These are phyloP conservation scores for Erodium chrysanthum DNA, from an alignment of 441 rosid species.

Conservation along the genomic window DNA sequence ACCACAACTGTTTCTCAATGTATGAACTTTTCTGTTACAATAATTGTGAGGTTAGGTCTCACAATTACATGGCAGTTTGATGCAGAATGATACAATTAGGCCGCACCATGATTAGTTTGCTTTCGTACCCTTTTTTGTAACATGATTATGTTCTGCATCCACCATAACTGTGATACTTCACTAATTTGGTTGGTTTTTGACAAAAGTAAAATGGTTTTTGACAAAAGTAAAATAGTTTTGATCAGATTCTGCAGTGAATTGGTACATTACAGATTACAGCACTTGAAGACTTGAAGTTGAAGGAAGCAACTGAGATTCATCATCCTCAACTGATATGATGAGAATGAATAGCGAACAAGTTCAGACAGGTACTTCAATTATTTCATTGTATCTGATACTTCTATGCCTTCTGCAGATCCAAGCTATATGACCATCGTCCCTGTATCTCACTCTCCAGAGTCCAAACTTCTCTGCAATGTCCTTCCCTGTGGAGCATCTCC, in stretches of 20 bases:
- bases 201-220: too few relatives aligned
- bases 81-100: slow-evolving; percentile 7
- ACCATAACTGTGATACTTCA: not conserved
- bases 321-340: too few relatives aligned
- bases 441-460: slow-evolving; percentile 78
- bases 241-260: not conserved
- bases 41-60: slow-evolving; percentile 26
- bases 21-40: slow-evolving; percentile 29
- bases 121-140: slow-evolving; percentile 9
- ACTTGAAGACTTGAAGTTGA: not conserved
- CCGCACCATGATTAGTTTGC: slow-evolving; percentile 11
- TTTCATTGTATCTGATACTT: slow-evolving; percentile 60
- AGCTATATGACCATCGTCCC: slow-evolving; percentile 73
- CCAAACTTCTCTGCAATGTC: slow-evolving; percentile 92
- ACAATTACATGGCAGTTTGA: slow-evolving; percentile 20
- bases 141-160: slow-evolving; percentile 2
- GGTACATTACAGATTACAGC: not conserved
- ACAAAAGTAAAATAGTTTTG: too few relatives aligned
- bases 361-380: slow-evolving; percentile 67
- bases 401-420: slow-evolving; percentile 90
- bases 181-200: too few relatives aligned
- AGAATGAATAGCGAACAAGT: slow-evolving; percentile 9
- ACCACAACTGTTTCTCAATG: slow-evolving; percentile 28
- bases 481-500: slow-evolving; percentile 65
- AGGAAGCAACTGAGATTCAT: not conserved